Evolutionary conservation across 129 eudicot species (phyloP).

Genomic region (Centella asiatica): DNA sequence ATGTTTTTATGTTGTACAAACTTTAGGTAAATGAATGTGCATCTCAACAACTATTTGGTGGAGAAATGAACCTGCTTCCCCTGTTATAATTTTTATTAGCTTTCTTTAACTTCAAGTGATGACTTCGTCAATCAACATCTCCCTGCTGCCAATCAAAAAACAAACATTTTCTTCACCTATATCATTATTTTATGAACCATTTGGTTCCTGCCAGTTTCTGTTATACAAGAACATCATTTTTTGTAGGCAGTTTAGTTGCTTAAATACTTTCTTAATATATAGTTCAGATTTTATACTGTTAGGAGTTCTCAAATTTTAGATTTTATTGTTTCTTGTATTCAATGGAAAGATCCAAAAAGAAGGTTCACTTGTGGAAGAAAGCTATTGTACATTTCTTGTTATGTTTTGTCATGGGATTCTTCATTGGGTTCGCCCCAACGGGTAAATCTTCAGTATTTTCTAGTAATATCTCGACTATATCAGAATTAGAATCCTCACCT

Average conservation of each 20-base stretch:
- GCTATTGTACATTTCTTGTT: constrained; percentile 75
- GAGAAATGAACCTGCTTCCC: constrained; percentile 19
- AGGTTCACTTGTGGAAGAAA: constrained; percentile 63
- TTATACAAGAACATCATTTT: constrained; percentile 6
- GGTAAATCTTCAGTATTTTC: constrained; percentile 36
- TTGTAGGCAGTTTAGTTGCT: neutral
- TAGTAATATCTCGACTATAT: constrained; percentile 11
- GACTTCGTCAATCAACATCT: constrained; percentile 46
- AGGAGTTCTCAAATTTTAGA: neutral
- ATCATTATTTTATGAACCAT: constrained; percentile 19
- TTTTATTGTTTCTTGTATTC: neutral
- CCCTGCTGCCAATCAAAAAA: constrained; percentile 16
- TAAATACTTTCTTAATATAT: constrained; percentile 15
- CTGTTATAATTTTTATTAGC: constrained; percentile 3
- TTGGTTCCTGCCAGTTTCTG: constrained; percentile 25
- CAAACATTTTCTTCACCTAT: constrained; percentile 27
- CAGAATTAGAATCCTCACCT: constrained; percentile 34
- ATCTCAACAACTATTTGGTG: constrained; percentile 88
- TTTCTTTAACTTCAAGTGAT: constrained; percentile 52
- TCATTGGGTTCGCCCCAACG: constrained; percentile 87
- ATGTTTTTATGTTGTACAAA: neutral
- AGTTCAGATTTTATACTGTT: constrained; percentile 6
- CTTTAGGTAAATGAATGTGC: constrained; percentile 53
- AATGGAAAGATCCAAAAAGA: constrained; percentile 71
- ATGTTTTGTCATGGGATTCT: constrained; percentile 83